Evolutionary conservation across 2,329 filamentous ascomycete species (phyloP), one percentile per base, ranked within the genome.

Genomic region (Pezicula carpinea): DNA sequence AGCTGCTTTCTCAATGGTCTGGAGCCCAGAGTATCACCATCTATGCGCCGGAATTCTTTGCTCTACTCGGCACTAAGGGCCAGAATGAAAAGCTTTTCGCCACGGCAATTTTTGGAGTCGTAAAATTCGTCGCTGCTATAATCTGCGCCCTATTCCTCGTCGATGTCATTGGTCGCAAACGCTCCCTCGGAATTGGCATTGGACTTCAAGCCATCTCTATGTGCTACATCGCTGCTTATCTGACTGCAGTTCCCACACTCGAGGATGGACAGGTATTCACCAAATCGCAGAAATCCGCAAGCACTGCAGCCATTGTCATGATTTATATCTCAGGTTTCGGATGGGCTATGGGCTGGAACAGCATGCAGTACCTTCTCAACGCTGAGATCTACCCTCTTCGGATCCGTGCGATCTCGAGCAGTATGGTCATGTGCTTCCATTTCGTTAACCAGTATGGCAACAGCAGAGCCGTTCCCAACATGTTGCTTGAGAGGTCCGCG

Each of bases 391-490:
- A 88, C 69, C 85, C 87, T 1, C 74, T 90, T 8, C 77, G 85
- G 3, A 81, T 91, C 42, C 79, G 87, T 46, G 85, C 85, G 4
- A 67, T 89, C 8, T 80, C 82, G 17, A 85, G 83, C 0, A 85
- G 80, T 0, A 74, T 86, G 60, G 80, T 83, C 39, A 90, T 90
- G 87, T 86, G 81, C 0, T 76, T 89, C 49, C 86, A 91, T 65
- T 90, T 90, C 60, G 82, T 77, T 50, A 88, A 88, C 65, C 85
- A 89, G 65, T 90, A 88, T 61, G 87, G 85, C 21, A 89, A 87
- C 69, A 76, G 80, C 1, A 82, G 87, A 31, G 85, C 87, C 0
- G 82, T 89, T 0, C 87, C 86, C 1, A 79, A 81, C 54, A 88
- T 90, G 85, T 77, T 91, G 38, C 71, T 90, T 1, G 53, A 68